These are phyloP conservation scores for Coemansia sp. DNA, from an alignment of 192 early-diverging fungal species.

Conservation along the genomic window DNA sequence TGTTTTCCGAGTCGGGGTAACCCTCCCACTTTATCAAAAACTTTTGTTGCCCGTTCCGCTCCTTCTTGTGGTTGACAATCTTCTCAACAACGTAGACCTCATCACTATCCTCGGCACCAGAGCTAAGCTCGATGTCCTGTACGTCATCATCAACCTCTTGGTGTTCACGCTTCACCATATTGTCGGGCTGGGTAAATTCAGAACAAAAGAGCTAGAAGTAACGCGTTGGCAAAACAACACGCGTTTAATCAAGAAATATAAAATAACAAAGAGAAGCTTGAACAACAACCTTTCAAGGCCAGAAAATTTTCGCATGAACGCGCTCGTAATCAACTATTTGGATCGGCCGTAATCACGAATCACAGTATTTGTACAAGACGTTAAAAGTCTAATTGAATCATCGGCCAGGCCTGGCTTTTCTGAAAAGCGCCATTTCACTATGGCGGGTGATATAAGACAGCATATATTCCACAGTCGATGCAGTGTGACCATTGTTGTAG, in stretches of 20 bases:
- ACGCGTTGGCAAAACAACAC: neutral
- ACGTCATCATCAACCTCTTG: slow-evolving; percentile 2
- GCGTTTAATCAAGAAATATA: slow-evolving; percentile 3
- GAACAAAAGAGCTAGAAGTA: neutral
- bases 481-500: neutral
- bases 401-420: neutral
- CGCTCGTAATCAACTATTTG: neutral
- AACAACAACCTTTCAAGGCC: neutral
- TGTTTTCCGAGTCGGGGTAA: slow-evolving; percentile 49
- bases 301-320: neutral
- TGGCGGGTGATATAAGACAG: neutral
- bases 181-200: neutral
- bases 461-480: neutral
- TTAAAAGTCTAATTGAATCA: neutral
- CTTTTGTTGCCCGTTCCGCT: slow-evolving; percentile 7
- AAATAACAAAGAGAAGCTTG: neutral
- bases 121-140: neutral
- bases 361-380: too few species aligned
- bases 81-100: slow-evolving; percentile 23
- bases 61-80: slow-evolving; percentile 21
- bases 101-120: slow-evolving; percentile 17
- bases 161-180: slow-evolving; percentile 4
- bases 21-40: slow-evolving; percentile 60
- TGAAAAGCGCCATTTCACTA: neutral
- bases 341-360: neutral